Conservation (phyloP, 2,329 filamentous ascomycete species). For the Calonectria hawksworthii region DNA sequence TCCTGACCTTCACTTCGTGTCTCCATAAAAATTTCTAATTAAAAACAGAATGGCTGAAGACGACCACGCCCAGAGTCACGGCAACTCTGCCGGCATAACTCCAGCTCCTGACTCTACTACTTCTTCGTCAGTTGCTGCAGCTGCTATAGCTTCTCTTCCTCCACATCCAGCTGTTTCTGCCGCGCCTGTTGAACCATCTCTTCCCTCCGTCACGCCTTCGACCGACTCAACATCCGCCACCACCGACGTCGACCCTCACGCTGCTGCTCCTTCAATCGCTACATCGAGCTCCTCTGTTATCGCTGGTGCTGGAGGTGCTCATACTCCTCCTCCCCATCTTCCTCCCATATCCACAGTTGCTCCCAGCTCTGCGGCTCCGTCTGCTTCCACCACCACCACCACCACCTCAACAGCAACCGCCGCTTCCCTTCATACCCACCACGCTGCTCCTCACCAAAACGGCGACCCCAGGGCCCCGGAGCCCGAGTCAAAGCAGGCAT, state of each 20-base stretch:
- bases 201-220: conserved; percentile 31
- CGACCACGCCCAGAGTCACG: conserved; percentile 48
- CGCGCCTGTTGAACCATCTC: conserved; percentile 38
- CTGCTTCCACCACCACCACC: neutral
- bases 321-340: conserved; percentile 12
- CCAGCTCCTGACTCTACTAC: conserved; percentile 39
- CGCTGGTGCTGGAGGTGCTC: conserved; percentile 11
- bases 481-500: conserved; percentile 37
- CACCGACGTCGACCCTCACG: conserved; percentile 29
- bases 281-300: conserved; percentile 20
- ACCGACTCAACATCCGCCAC: conserved; percentile 30
- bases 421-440: conserved; percentile 28
- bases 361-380: conserved; percentile 19
- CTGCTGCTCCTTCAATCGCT: conserved; percentile 20
- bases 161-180: conserved; percentile 31
- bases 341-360: conserved; percentile 31
- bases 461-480: conserved; percentile 49
- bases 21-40: conserved; percentile 56
- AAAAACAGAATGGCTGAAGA: conserved; percentile 52
- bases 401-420: conserved; percentile 32
- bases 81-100: conserved; percentile 47
- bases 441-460: conserved; percentile 47
- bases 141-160: conserved; percentile 37
- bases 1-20: conserved; percentile 50
- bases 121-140: conserved; percentile 43